Percentiles rank a stretch among this genome's conserved stretches.
These are phyloP conservation scores for Sclerotinia nivalis DNA, from an alignment of 2,329 filamentous ascomycete genomes.

Conservation along the genomic window DNA sequence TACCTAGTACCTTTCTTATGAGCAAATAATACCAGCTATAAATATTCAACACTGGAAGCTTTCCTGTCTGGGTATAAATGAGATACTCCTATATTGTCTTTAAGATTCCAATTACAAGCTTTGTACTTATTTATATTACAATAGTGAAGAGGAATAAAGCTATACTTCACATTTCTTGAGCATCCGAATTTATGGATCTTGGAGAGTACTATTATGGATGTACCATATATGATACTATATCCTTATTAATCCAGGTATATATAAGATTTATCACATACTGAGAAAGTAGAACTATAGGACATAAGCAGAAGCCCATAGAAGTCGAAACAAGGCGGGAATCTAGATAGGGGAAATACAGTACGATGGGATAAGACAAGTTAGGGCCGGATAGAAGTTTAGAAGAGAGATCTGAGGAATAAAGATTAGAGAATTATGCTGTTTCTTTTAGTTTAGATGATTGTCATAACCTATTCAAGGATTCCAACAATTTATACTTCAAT, in stretches of 20 bases:
- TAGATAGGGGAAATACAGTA: background rate
- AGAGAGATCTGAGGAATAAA: background rate
- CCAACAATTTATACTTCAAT: no score
- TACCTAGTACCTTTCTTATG: no score
- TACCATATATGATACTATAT: background rate
- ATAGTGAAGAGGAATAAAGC: background rate
- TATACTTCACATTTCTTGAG: background rate
- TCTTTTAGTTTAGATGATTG: background rate
- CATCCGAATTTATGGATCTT: background rate
- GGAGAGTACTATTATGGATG: background rate
- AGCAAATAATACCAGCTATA: background rate
- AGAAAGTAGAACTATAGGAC: background rate
- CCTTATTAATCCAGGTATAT: background rate
- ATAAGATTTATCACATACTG: background rate
- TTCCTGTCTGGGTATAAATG: background rate
- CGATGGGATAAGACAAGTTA: background rate
- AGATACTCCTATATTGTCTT: no score
- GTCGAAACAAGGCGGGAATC: background rate
- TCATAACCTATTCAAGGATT: background rate
- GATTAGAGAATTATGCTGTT: background rate
- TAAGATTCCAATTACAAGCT: background rate
- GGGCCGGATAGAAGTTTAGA: background rate
- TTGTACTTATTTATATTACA: background rate
- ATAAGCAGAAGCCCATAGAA: background rate
- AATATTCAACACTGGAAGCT: background rate